A percentile compares a stretch with the other conserved stretches of the same genome.
Conservation (phyloP, 108 stramenopile genomes). For the Stephanodiscus minutulus region DNA sequence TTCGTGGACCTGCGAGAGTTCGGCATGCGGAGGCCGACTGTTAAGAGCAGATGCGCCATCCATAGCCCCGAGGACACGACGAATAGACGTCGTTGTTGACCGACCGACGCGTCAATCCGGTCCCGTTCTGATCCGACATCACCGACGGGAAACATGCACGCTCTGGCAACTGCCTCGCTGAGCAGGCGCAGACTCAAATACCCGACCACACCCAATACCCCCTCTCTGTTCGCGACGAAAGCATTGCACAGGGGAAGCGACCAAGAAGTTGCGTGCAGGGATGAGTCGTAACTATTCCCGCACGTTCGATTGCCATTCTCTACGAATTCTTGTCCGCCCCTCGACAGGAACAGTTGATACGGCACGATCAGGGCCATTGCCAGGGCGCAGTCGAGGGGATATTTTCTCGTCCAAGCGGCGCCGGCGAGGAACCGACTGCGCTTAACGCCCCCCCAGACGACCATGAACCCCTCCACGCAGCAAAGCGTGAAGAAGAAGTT, state of each 20-base stretch:
- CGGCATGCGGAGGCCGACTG: conserved; percentile 31
- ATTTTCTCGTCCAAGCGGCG: background rate
- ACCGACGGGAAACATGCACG: conserved; percentile 45
- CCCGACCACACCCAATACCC: conserved; percentile 80
- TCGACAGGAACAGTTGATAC: conserved; percentile 69
- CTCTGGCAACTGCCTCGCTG: conserved; percentile 62
- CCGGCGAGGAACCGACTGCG: background rate
- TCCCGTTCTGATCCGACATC: background rate
- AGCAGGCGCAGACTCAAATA: conserved; percentile 67
- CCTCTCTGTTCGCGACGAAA: conserved; percentile 87
- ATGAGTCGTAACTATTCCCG: conserved; percentile 37
- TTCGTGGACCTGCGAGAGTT: conserved; percentile 87
- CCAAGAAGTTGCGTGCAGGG: background rate
- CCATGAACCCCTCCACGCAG: conserved; percentile 37
- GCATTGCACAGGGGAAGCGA: conserved; percentile 48
- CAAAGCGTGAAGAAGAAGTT: conserved; percentile 97
- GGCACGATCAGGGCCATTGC: conserved; percentile 48
- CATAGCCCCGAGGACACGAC: conserved; percentile 36
- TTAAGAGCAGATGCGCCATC: conserved; percentile 36
- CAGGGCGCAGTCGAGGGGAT: conserved; percentile 18
- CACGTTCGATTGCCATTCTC: conserved; percentile 61
- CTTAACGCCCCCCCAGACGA: conserved; percentile 31
- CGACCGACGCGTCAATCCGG: background rate
- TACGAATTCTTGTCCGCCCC: conserved; percentile 71
- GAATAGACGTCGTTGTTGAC: conserved; percentile 30